Percentiles rank a stretch among this genome's conserved stretches.
phyloP scores from a whole-genome alignment of 192 early-diverging fungal genomes.

The Coemansia sp. region DNA sequence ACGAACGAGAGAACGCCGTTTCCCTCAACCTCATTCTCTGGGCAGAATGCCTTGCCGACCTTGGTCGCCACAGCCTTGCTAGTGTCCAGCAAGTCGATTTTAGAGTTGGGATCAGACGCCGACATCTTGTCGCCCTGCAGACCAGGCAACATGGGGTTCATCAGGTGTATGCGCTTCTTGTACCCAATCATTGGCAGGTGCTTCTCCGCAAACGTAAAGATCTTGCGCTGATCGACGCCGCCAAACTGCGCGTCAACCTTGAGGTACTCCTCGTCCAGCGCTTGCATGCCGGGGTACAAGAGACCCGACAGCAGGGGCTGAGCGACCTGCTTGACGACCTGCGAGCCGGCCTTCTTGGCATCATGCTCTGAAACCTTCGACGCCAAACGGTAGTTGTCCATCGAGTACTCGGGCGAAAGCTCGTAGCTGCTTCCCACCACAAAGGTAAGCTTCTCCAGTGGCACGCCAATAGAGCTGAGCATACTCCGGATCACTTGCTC shows the following conservation, averaged over 20 bases:
- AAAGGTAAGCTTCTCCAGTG: constrained; percentile 90
- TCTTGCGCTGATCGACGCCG: constrained; percentile 99
- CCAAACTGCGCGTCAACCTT: constrained; percentile 94
- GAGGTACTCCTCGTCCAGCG: constrained; percentile 97
- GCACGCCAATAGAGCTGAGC: constrained; percentile 87
- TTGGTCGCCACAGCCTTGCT: constrained; percentile 78
- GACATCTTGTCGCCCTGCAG: constrained; percentile 94
- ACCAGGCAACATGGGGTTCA: constrained; percentile 98
- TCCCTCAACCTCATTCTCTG: constrained; percentile 87
- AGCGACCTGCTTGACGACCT: constrained; percentile 96
- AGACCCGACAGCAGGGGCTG: constrained; percentile 87
- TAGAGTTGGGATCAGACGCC: constrained; percentile 93
- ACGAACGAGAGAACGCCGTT: constrained; percentile 93
- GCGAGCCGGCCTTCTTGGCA: constrained; percentile 97
- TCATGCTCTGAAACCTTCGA: constrained; percentile 90
- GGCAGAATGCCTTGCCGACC: constrained; percentile 95
- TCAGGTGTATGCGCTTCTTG: constrained; percentile 95
- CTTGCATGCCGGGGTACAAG: constrained; percentile 97
- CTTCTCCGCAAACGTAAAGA: constrained; percentile 96
- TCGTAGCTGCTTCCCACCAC: constrained; percentile 88
- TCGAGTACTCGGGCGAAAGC: constrained; percentile 81
- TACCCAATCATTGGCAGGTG: constrained; percentile 92
- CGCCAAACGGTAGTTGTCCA: constrained; percentile 88
- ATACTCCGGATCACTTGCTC: constrained; percentile 86
- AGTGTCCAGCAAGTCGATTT: constrained; percentile 94